A percentile compares a stretch with the other conserved stretches of the same genome.
Conservation (phyloP, 2,329 filamentous ascomycete genomes). For the Hypoxylon sp. region DNA sequence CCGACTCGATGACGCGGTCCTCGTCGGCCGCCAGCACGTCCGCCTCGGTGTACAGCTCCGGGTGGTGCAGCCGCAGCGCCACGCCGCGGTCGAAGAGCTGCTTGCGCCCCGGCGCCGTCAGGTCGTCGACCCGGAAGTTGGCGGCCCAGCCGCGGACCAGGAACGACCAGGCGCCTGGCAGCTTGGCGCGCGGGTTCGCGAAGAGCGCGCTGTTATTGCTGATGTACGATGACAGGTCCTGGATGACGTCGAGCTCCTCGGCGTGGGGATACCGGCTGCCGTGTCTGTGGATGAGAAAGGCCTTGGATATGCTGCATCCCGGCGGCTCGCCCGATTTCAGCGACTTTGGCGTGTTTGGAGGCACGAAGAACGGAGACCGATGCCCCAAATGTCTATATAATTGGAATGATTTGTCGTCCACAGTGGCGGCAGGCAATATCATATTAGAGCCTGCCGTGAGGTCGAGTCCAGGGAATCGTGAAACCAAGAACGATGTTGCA, state of each 20-base stretch:
- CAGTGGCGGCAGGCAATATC: not conserved
- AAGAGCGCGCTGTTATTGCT: no score
- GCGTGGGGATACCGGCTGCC: constrained; percentile 35
- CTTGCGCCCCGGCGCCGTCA: constrained; percentile 33
- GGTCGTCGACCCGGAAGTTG: constrained; percentile 10
- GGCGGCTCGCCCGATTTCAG: constrained; percentile 32
- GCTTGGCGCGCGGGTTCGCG: no score
- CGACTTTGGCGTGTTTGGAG: constrained; percentile 31
- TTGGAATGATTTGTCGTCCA: constrained; percentile 15
- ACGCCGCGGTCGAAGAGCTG: constrained; percentile 39
- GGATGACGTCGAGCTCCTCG: constrained; percentile 32
- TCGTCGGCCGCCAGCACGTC: constrained; percentile 34
- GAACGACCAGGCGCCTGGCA: no score
- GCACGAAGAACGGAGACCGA: constrained; percentile 36
- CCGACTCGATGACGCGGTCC: constrained; percentile 36
- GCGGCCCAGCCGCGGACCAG: no score
- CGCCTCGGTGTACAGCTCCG: constrained; percentile 28
- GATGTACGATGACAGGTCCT: constrained; percentile 26
- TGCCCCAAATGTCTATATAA: constrained; percentile 36
- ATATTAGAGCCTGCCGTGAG: not conserved
- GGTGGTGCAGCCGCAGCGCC: constrained; percentile 26
- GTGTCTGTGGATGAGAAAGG: constrained; percentile 37
- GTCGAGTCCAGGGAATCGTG: not conserved
- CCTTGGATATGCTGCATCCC: constrained; percentile 32
- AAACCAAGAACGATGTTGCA: not conserved